A percentile compares a stretch with the other conserved stretches of the same genome.
phyloP scores from a whole-genome alignment of 495 filamentous ascomycete species.

The Penicillium samsonianum region DNA sequence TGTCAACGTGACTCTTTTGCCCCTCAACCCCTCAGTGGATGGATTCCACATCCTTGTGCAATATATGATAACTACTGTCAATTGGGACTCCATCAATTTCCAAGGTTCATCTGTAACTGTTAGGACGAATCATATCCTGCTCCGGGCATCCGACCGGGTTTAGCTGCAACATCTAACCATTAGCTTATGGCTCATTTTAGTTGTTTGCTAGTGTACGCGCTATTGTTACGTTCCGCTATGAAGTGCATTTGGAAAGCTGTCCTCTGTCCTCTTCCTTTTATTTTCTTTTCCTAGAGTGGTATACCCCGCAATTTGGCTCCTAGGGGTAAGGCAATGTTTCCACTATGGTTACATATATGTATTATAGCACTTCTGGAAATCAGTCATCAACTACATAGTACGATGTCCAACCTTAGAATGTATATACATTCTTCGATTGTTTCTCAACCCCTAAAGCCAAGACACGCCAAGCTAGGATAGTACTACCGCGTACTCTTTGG shows the following conservation, averaged over 20 bases:
- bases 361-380: no score
- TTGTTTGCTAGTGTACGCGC: background rate
- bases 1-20: background rate
- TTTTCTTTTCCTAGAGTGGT: background rate
- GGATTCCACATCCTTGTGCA: background rate
- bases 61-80: background rate
- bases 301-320: no score
- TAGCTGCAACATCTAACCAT: background rate
- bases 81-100: background rate
- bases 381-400: no score
- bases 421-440: no score
- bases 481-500: background rate
- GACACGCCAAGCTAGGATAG: background rate
- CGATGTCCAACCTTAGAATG: no score
- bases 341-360: background rate
- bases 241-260: background rate
- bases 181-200: background rate
- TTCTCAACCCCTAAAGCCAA: background rate
- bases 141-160: slow-evolving; percentile 22
- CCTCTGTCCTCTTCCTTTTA: background rate
- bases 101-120: background rate
- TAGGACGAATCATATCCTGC: slow-evolving; percentile 20
- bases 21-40: background rate
- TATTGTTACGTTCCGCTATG: background rate
- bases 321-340: background rate